phyloP scores from a whole-genome alignment of 129 eudicot genomes.

The Flaveria trinervia region DNA sequence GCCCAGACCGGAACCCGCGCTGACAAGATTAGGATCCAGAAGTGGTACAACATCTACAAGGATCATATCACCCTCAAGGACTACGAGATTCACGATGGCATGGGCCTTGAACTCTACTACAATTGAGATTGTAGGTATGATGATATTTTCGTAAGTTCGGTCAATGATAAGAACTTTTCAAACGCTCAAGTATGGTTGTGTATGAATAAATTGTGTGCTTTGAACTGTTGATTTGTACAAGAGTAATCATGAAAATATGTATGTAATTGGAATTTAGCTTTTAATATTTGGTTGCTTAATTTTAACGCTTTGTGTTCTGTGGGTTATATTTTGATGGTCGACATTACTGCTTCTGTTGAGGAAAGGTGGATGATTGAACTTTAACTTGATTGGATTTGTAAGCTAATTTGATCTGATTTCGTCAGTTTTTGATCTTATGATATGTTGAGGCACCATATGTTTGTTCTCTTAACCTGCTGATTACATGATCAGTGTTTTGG shows the following conservation, averaged over 20 bases:
- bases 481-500: conserved; percentile 7
- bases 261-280: conserved; percentile 16
- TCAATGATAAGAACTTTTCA: background rate
- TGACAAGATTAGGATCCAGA: conserved; percentile 86
- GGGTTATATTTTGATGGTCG: too few relatives aligned
- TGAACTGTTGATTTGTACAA: conserved; percentile 21
- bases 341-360: too few relatives aligned
- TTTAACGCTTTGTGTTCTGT: background rate
- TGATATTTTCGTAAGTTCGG: conserved; percentile 22
- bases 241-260: conserved; percentile 15
- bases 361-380: too few relatives aligned
- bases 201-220: conserved; percentile 25
- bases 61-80: conserved; percentile 84
- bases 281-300: conserved; percentile 16
- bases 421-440: background rate
- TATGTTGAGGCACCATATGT: background rate
- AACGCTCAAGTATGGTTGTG: conserved; percentile 8
- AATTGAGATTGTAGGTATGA: conserved; percentile 34
- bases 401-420: too few relatives aligned
- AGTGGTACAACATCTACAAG: conserved; percentile 84
- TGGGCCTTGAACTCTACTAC: conserved; percentile 96
- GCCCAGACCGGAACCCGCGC: conserved; percentile 89
- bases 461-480: background rate
- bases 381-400: too few relatives aligned
- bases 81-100: conserved; percentile 89